Base-by-base conservation (phyloP, 2,329 filamentous ascomycete genomes). In the Neopestalotiopsis rosae region DNA sequence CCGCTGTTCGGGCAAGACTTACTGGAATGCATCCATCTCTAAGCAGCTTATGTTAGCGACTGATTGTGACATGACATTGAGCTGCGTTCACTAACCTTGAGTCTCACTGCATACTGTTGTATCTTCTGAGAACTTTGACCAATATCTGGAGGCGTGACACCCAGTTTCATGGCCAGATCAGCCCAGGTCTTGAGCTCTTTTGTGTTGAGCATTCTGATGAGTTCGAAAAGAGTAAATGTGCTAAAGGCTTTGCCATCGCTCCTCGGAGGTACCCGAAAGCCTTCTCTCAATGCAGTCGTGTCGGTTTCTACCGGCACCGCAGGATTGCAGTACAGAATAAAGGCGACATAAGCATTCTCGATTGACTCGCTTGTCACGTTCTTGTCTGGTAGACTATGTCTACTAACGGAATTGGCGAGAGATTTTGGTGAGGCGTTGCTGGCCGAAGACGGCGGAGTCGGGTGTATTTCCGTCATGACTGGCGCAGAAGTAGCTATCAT, bases 101-200 rank as follows among this genome's bases (percentile, higher is more conserved):
- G 83, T 69, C 95, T 89, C 61, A 98, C 95, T 58, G 94, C 94
- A 83, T 97, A 98, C 79, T 98, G 95, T 79, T 97, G 94, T 69
- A 98, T 92, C 79, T 97, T 97, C 78, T 98, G 95, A 1, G 92
- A 91, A 78, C 94, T 97, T 81, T 97, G 92, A 32, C 94, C 93
- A 30, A 90, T 85, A 69, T 94, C 92, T 2, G 94, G 94, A 3
- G 92, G 92, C 76, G 97, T 93, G 17, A 97, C 95, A 10, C 95
- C 95, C n/a, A 98, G 84, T 75, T 92, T 92, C 66, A 95, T 88
- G 0, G 94, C 95, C 73, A 98, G 79, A 78, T 97, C 93, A 56
- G 92, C 93, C 95, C 95, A 98, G 0, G 94, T 97, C 80, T 95
- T 96, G 79, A 98, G 90, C 76, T 97, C 93, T 76, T 93, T 95